Conservation (phyloP, 306 rosid genomes). For the Castanea mollissima region DNA sequence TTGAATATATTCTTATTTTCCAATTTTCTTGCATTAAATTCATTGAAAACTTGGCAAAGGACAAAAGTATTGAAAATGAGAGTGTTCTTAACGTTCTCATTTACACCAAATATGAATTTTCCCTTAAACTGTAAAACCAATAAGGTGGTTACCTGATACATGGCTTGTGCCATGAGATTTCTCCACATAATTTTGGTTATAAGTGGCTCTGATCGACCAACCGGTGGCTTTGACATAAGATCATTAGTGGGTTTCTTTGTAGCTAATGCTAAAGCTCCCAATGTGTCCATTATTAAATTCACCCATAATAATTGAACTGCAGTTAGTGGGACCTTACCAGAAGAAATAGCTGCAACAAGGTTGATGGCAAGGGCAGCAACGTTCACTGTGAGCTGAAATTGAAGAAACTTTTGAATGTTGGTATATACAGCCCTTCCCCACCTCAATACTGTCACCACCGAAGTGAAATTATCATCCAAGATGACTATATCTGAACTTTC, state of each 20-base stretch:
- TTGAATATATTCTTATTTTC: constrained; percentile 24
- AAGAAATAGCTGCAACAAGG: constrained; percentile 16
- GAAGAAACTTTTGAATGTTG: constrained; percentile 30
- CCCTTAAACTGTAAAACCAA: constrained; percentile 21
- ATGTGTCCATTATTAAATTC: constrained; percentile 30
- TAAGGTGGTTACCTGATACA: constrained; percentile 23
- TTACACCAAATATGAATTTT: constrained; percentile 17
- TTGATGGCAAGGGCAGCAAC: constrained; percentile 16
- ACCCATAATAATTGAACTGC: constrained; percentile 31
- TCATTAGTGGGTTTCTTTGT: constrained; percentile 22
- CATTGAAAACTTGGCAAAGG: constrained; percentile 25
- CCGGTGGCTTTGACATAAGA: constrained; percentile 5
- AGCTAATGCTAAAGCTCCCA: constrained; percentile 34
- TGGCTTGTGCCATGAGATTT: constrained; percentile 25
- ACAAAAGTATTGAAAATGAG: constrained; percentile 30
- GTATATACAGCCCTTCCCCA: constrained; percentile 30
- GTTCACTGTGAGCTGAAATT: constrained; percentile 30
- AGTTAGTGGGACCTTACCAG: constrained; percentile 24
- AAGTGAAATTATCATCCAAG: constrained; percentile 19
- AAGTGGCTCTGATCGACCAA: constrained; percentile 14
- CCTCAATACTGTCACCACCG: constrained; percentile 20
- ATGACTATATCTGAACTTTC: constrained; percentile 31
- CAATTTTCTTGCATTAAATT: constrained; percentile 29
- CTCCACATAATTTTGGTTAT: constrained; percentile 28
- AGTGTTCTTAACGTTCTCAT: constrained; percentile 18